Base-by-base conservation (phyloP, 2,329 filamentous ascomycete genomes). In the Macrophomina phaseolina region DNA sequence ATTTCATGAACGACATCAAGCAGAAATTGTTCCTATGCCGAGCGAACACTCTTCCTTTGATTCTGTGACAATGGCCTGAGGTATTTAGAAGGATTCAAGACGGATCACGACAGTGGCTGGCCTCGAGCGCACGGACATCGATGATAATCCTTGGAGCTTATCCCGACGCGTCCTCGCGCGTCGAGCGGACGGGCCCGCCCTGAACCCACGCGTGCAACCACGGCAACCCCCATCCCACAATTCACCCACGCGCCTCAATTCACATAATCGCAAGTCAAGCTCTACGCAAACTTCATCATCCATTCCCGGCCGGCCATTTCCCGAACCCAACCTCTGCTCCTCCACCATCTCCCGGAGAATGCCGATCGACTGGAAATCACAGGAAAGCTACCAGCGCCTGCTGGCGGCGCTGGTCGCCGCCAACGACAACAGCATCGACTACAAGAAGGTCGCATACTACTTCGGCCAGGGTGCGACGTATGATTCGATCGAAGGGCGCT, bases 381-480 rank as follows among this genome's bases (percentile, higher is more conserved):
- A 71, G 3, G 77, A 77, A 7, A 74, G 72, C 8, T 74, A 75
- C 66, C 76, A 81, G 70, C 76, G 80, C 16, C 72, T 82, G 0
- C 73, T 82, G n/a, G 77, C 79, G 1, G 74, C 77, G 5, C 73
- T 81, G 60, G 75, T 81, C 63, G 80, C 77, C 0, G 75, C 73
- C 1, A 55, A 70, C 23, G 69, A 72, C 55, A 72, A 75, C 64
- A 77, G 75, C 66, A 75, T 84, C 30, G 79, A 85, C 67, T 79
- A 81, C 70, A 71, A 70, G 1, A 73, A 76, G 5, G 79, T 84
- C 32, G 83, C 83, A 0, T 70, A 72, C 2, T 73, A 82, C 62
- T 86, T 81, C 69, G 82, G 81, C 1, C 70, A 77, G 8, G 80
- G 78, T 0, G 81, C 81, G 0, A 84, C 81, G 0, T 84, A 83